These are phyloP conservation scores for Fusarium sp. DNA, from an alignment of 2,329 filamentous ascomycete genomes.

Conservation along the genomic window DNA sequence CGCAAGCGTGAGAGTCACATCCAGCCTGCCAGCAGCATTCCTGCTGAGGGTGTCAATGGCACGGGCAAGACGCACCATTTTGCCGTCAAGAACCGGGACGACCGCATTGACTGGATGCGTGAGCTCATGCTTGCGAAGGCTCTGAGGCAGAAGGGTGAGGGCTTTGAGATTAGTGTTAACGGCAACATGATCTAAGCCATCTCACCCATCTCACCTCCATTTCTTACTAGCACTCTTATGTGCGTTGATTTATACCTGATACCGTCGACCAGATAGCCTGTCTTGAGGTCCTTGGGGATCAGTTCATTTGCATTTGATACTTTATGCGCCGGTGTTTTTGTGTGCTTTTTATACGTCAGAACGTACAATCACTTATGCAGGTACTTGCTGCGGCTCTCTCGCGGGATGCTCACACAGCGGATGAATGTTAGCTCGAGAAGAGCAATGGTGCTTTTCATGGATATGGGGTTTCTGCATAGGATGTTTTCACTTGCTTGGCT, in stretches of 20 bases:
- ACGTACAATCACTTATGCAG: constrained; percentile 45
- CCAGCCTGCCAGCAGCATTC: constrained; percentile 52
- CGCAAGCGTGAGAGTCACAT: constrained; percentile 68
- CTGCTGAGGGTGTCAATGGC: constrained; percentile 67
- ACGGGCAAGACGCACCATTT: constrained; percentile 93
- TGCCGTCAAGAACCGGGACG: constrained; percentile 87
- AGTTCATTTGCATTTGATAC: constrained; percentile 15
- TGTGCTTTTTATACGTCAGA: constrained; percentile 36
- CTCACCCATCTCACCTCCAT: constrained; percentile 1
- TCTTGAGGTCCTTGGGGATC: constrained; percentile 7
- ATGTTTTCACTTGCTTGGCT: constrained; percentile 31
- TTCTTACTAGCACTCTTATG: constrained; percentile 23
- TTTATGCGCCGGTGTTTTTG: constrained; percentile 23
- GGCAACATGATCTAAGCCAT: constrained; percentile 76
- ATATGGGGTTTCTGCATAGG: constrained; percentile 20
- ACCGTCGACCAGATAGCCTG: constrained; percentile 8
- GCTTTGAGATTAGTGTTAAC: constrained; percentile 86
- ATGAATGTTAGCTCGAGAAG: constrained; percentile 49
- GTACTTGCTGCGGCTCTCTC: constrained; percentile 49
- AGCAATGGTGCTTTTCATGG: constrained; percentile 44
- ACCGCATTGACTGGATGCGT: constrained; percentile 97
- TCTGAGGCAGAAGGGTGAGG: constrained; percentile 85
- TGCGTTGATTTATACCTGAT: constrained; percentile 16
- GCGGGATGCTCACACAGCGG: constrained; percentile 50
- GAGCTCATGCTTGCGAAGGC: constrained; percentile 94